Conservation (phyloP, 768 basidiomycete genomes). For the Leucocoprinus leucothites region DNA sequence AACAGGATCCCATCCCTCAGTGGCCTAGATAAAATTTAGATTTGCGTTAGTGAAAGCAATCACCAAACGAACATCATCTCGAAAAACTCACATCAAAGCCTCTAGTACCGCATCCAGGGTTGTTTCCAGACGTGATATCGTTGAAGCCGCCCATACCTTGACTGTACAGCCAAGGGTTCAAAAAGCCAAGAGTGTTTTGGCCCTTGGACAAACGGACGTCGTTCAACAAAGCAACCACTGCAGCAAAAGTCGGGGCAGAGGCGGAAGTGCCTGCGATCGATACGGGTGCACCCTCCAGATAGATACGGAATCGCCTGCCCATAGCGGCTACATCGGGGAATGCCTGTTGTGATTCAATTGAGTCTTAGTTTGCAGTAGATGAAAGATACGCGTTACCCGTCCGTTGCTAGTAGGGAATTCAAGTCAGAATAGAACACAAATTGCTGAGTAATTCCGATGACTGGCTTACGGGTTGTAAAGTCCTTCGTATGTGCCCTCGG, state of each 20-base stretch:
- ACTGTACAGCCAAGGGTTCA: slow-evolving; percentile 64
- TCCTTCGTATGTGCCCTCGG: slow-evolving; percentile 48
- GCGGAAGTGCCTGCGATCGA: slow-evolving; percentile 64
- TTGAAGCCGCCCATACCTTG: slow-evolving; percentile 39
- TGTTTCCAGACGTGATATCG: slow-evolving; percentile 57
- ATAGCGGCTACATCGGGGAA: slow-evolving; percentile 70
- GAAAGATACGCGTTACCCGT: slow-evolving; percentile 34
- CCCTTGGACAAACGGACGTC: slow-evolving; percentile 50
- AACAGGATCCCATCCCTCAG: slow-evolving; percentile 54
- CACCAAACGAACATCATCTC: neutral
- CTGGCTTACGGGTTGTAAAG: slow-evolving; percentile 54
- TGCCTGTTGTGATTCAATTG: slow-evolving; percentile 30
- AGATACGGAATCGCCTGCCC: slow-evolving; percentile 44
- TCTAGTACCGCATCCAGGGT: slow-evolving; percentile 56
- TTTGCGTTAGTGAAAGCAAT: neutral
- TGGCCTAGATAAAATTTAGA: slow-evolving; percentile 28
- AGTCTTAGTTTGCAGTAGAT: neutral
- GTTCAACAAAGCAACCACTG: slow-evolving; percentile 61
- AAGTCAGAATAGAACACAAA: neutral
- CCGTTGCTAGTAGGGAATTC: slow-evolving; percentile 33
- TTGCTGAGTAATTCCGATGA: neutral
- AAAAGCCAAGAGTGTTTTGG: slow-evolving; percentile 52
- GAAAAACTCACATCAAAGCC: slow-evolving; percentile 57
- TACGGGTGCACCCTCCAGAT: slow-evolving; percentile 33
- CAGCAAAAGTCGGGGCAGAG: slow-evolving; percentile 60